Conservation (phyloP, 176 grass and related monocot genomes). For the Calamus simplicifolius region DNA sequence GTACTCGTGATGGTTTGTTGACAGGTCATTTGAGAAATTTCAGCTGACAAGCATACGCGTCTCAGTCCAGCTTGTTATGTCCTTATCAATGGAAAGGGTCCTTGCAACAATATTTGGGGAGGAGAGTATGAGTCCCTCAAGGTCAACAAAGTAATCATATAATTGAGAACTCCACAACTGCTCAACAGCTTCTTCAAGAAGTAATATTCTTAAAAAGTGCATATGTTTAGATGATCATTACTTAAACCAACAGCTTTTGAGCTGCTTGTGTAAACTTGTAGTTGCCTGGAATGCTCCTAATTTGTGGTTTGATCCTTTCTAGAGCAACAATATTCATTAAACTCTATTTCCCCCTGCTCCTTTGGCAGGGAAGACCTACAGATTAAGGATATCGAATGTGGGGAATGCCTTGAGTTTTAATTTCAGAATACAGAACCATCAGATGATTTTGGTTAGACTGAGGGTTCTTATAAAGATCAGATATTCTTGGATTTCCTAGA, state of each 20-base stretch:
- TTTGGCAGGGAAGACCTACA: background rate
- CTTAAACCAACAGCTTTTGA: no score
- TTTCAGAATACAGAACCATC: constrained; percentile 4
- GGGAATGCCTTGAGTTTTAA: background rate
- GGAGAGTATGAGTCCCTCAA: background rate
- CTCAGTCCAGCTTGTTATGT: background rate
- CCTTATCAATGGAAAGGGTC: constrained; percentile 1
- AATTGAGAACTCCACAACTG: background rate
- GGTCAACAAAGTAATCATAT: background rate
- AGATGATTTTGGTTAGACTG: background rate
- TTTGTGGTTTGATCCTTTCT: background rate
- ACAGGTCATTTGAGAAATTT: background rate
- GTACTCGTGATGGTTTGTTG: background rate
- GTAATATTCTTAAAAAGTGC: background rate
- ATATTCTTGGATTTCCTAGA: background rate
- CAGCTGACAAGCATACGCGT: background rate
- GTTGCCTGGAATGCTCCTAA: background rate
- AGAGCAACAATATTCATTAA: background rate
- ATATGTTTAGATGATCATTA: no score
- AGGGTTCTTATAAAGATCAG: constrained; percentile 2
- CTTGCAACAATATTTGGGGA: constrained; percentile 1
- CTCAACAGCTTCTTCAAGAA: background rate
- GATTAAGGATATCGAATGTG: background rate
- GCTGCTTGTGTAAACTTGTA: background rate
- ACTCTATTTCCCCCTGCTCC: background rate